Base-by-base conservation (phyloP, 225 moss, liverwort and hornwort genomes). In the Marchantia paleacea region DNA sequence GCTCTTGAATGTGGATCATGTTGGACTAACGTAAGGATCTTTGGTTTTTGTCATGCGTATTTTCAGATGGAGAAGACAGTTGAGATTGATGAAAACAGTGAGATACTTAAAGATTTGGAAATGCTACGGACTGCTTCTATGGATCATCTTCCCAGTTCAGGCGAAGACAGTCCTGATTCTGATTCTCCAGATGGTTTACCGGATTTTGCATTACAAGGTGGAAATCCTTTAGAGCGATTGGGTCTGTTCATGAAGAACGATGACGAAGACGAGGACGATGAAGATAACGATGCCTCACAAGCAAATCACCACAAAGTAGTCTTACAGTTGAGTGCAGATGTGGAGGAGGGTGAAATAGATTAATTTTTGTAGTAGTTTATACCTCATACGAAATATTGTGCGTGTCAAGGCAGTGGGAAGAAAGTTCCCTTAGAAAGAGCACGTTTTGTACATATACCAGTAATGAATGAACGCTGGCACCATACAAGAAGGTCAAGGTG, bases 31-130 rank as follows among this genome's bases (percentile, higher is more conserved):
- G 39, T 39, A 5, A 39, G 39, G 39, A 39, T 39, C 39, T 2
- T 39, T 24, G 62, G 9, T 24, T 2, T 39, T 24, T 14, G 9
- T 24, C 16, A 7, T 61, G 22, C n/a, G 3, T 10, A n/a, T 55
- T 10, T 39, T n/a, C 61, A 94, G 93, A 94, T 94, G 93, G 93
- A 94, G 86, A 94, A 85, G 78, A 92, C 93, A 9, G 93, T 94
- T 31, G 93, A 94, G 82, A 92, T 94, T 5, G 93, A 94, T 81
- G 93, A 94, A 80, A 92, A 92, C 16, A 90, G 84, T 72, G 90
- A 89, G 29, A 92, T 94, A n/a, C 68, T 94, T 12, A 94, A 89
- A 61, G 93, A 92, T 65, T 75, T 94, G 31, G 93, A 94, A 77
- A 94, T 90, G 81, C 83, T 94, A 11, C 85, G 92, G 51, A 89